Base-by-base conservation (phyloP, 106 monocot genomes). In the Gastrodia elata region DNA sequence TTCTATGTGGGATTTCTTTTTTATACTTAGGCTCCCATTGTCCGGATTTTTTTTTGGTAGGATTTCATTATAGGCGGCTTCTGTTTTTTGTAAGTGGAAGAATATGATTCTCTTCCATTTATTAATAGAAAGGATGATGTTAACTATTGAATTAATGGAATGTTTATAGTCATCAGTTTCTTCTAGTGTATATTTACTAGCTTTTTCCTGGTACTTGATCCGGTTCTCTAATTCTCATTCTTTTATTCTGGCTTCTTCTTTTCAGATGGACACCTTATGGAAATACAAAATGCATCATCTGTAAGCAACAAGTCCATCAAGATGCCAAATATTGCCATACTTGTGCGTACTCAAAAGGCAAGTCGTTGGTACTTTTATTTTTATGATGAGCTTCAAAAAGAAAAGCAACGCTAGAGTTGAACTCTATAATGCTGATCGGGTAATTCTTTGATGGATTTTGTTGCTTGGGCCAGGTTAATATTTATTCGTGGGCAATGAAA, bases 271-370 rank as follows among this genome's bases (percentile, higher is more conserved):
- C 93, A 38, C 98, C 98, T 28, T 86, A 87, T 75, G 98, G 91
- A 30, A 99, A 77, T 75, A 84, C 88, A 10, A 99, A 99, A 69
- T 99, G 93, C 79, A 87, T 88, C 0, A 99, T 99, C 42, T 99
- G 98, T 80, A 99, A 99, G 68, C 98, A 99, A 58, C 98, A 99
- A 80, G 93, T 99, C 9, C 98, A 99, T 64, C 98, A 99, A 78
- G 86, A 99, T 86, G 98, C 76, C 41, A 84, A 85, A 40, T 99
- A 99, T 68, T 99, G 98, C 80, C 98, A 99, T 73, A 93, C 98
- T 10, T 99, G 98, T 86, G 98, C 98, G 36, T 99, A 99, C 75
- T 99, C 98, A 8, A 99, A 99, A 87, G 98, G 98, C 72, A 83
- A 83, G 71, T 35, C 71, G 42, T 20, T 39, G 15, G 18, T 27